Evolutionary conservation across 2,329 filamentous ascomycete species (phyloP), one percentile per base, ranked within the genome.

Genomic region (Eurotiales sp.): DNA sequence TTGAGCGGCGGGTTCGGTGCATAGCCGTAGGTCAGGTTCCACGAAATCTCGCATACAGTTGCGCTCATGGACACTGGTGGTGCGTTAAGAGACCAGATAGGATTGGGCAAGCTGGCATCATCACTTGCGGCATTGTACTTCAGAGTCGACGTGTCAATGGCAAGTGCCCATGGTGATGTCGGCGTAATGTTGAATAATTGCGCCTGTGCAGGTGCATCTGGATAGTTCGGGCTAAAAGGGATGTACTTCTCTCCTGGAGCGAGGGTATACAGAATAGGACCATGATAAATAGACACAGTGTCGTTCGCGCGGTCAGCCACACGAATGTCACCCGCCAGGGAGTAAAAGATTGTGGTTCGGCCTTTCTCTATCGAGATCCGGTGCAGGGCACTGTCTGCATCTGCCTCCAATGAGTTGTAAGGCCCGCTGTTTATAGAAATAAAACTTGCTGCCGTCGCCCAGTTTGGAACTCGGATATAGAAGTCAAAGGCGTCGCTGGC

Each of bases 381-480:
- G 46, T 72, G 70, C 43, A 77, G 61, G 22, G 72, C 68, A 3
- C 66, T 70, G 5, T 55, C 50, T 1, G 64, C 23, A 55, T 76
- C 65, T 12, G 70, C 68, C 10, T 50, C 37, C 27, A 62, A 55
- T 23, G 40, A 37, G 15, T 51, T 53, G 37, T 46, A 46, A 15
- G 56, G 34, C 14, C 59, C 61, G 8, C 50, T 51, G 39, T 64
- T 57, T 29, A 64, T 46, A 30, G 60, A 53, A 17, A 61, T 53
- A 25, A 56, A 56, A 14, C 60, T 57, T 25, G 53, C 57, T n/a
- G 54, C 48, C 15, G 63, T 58, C 3, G 66, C 64, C 76, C 76
- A 78, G 8, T 51, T 50, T 2, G 76, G 76, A n/a, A 78, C 67
- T 15, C 76, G 69, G 43, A 79, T 60, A 51, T 71, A 67, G 52